Evolutionary conservation across 164 flowering plant species (phyloP).

Genomic region (Litsea cubeba): DNA sequence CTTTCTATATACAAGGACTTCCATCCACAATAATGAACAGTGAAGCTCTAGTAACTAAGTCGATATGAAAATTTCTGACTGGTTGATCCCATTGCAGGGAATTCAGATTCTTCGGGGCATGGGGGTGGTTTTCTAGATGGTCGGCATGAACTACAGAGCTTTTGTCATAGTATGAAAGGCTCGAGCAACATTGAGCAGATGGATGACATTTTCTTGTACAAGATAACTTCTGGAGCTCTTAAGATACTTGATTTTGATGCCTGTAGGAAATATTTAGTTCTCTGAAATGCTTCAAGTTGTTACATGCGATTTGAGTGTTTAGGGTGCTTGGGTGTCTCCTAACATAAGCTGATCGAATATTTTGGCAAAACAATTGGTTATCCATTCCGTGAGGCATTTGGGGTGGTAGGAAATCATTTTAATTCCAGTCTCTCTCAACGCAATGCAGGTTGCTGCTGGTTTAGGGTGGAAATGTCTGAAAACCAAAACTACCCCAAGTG

Average conservation of each 20-base stretch:
- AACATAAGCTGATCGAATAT: neutral
- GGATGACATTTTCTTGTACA: slow-evolving; percentile 53
- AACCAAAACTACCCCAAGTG: neutral
- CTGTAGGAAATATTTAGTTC: slow-evolving; percentile 24
- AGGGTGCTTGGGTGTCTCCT: neutral
- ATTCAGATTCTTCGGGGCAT: slow-evolving; percentile 14
- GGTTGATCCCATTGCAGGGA: slow-evolving; percentile 5
- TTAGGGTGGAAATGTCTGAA: neutral
- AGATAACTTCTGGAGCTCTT: slow-evolving; percentile 32
- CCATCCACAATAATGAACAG: slow-evolving; percentile 3
- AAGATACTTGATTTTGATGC: slow-evolving; percentile 33
- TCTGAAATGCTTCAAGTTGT: slow-evolving; percentile 14
- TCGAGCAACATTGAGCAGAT: slow-evolving; percentile 21
- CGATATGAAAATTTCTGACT: slow-evolving; percentile 10
- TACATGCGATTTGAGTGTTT: neutral
- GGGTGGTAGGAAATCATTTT: neutral
- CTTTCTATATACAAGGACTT: slow-evolving; percentile 3
- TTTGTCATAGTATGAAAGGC: slow-evolving; percentile 11
- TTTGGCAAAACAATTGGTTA: neutral
- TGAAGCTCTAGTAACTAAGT: slow-evolving; percentile 14
- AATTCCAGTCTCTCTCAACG: neutral
- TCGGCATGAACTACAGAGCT: slow-evolving; percentile 18
- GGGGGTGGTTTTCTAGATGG: slow-evolving; percentile 10
- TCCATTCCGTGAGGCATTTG: neutral
- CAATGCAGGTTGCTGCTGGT: neutral